These are phyloP conservation scores for Hirschioporus abietinus DNA, from an alignment of 768 basidiomycete species.

Conservation along the genomic window DNA sequence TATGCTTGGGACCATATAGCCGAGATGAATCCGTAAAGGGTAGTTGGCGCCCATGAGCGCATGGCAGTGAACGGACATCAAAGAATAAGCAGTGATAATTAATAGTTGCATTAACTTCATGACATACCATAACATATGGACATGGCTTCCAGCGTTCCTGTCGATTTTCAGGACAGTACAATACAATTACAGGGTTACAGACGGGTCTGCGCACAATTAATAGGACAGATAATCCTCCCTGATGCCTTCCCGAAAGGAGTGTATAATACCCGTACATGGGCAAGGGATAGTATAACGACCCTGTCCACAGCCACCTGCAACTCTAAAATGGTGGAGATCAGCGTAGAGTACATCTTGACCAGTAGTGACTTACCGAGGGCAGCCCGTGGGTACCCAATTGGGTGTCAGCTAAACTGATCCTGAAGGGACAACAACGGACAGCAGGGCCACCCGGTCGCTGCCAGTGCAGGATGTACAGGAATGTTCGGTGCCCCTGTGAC, in stretches of 20 bases:
- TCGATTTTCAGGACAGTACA: background rate
- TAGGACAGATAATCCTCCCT: background rate
- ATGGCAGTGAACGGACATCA: background rate
- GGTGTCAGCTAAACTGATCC: background rate
- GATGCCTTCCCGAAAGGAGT: background rate
- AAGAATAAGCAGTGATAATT: background rate
- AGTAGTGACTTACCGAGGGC: background rate
- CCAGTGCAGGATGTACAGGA: background rate
- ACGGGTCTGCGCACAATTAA: background rate
- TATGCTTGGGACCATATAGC: background rate
- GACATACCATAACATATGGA: background rate
- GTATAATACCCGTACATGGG: background rate
- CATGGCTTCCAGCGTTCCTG: background rate
- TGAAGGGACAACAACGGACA: background rate
- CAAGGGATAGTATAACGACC: background rate
- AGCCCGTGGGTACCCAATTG: background rate
- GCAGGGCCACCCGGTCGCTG: constrained; percentile 1
- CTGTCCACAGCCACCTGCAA: constrained; percentile 1
- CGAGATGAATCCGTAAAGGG: background rate
- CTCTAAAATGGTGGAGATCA: background rate
- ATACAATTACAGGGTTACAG: background rate
- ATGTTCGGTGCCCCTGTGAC: background rate
- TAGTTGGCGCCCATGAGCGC: background rate
- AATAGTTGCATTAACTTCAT: background rate
- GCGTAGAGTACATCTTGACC: background rate